Evolutionary conservation across 495 filamentous ascomycete species (phyloP), one percentile per base, ranked within the genome.

Genomic region (Aspergillus panamensis): DNA sequence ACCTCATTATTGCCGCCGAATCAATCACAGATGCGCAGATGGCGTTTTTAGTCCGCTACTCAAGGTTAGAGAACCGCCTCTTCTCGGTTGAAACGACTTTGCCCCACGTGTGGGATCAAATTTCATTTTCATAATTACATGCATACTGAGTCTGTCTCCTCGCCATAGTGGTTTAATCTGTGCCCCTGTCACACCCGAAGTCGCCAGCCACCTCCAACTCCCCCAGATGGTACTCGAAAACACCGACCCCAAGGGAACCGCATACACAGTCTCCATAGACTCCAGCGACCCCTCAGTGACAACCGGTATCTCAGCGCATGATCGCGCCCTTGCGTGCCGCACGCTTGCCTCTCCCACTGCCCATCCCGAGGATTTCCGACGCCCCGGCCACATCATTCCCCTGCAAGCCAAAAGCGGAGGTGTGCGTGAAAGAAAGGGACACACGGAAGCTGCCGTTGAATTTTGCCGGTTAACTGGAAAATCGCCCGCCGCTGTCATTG

Each of bases 1-100:
- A 98, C 75, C 86, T 98, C 25, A 96, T 98, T 71, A 93, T 97
- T 65, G 90, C 95, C 51, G 95, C 92, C 20, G 80, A 91, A 33
- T 81, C 89, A 61, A 77, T 97, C 65, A 97, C 93, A 19, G 79
- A 90, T 14, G 82, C 89, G 51, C 92, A 97, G 71, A 92, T 92
- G 89, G 91, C 91, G 57, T 97, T 97, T 73, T 84, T 98, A 81
- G 83, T 98, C 62, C 89, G 92, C 29, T 83, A 96, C 68, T 86
- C 87, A 14, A 85, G 82, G 79, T 84, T 62, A 59, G 65, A 59
- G 45, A 43, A 51, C 57, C 45, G 50, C 51, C 31, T 48, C 17
- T 30, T 37, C 48, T 50, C 39, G 17, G 30, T 25, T 39, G 12
- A 3, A 50, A 4, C 6, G 39, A 40, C 21, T 2, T 2, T 2